Evolutionary conservation across 768 basidiomycete species (phyloP).

Genomic region (Gyrodon lividus): DNA sequence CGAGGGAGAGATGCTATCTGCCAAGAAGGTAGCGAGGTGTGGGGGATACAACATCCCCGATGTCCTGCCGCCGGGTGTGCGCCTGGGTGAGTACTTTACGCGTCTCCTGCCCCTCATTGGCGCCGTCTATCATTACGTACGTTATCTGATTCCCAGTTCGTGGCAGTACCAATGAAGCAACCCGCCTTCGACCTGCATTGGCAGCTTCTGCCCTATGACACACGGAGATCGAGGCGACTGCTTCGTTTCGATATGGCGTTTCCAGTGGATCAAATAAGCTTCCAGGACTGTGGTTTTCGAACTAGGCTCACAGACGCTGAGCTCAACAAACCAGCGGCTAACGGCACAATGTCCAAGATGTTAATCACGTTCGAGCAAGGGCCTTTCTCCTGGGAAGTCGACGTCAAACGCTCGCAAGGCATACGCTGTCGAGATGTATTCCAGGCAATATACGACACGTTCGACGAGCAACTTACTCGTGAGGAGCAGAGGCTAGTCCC

Average conservation of each 20-base stretch:
- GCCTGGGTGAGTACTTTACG: conserved; percentile 29
- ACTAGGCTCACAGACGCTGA: conserved; percentile 37
- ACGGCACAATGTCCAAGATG: conserved; percentile 48
- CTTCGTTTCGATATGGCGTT: conserved; percentile 54
- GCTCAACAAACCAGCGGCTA: conserved; percentile 42
- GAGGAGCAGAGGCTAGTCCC: conserved; percentile 41
- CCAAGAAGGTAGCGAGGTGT: conserved; percentile 21
- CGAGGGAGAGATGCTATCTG: conserved; percentile 24
- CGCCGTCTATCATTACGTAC: conserved; percentile 16
- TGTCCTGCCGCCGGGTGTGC: conserved; percentile 23
- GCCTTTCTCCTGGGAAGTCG: conserved; percentile 40
- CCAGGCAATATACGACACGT: conserved; percentile 52
- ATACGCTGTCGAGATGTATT: conserved; percentile 61
- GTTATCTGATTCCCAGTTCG: conserved; percentile 30
- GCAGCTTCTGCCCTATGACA: conserved; percentile 45
- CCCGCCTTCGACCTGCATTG: conserved; percentile 46
- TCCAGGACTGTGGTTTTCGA: conserved; percentile 24
- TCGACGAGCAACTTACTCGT: conserved; percentile 42
- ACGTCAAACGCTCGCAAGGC: conserved; percentile 42
- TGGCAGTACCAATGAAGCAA: conserved; percentile 38
- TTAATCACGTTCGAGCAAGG: conserved; percentile 41
- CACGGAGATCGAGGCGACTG: conserved; percentile 32
- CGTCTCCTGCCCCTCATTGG: background rate
- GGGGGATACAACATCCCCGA: conserved; percentile 21
- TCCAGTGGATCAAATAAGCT: conserved; percentile 34